phyloP scores from a whole-genome alignment of 1,284 basidiomycete species.

The Meira miltonrushii region DNA sequence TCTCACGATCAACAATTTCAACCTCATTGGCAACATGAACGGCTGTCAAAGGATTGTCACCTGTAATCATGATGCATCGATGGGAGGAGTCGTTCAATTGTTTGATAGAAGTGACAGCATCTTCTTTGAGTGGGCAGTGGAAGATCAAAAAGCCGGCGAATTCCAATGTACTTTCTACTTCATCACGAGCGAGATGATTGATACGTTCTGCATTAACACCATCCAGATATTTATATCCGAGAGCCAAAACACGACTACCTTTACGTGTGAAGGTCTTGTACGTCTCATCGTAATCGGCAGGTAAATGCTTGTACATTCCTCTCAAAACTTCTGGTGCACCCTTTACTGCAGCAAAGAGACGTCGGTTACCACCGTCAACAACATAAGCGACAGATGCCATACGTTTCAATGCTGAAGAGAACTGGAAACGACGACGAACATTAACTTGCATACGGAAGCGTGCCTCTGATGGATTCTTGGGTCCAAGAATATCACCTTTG shows the following conservation, averaged over 20 bases:
- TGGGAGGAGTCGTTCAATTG: constrained; percentile 50
- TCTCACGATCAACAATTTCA: constrained; percentile 50
- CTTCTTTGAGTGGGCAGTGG: constrained; percentile 52
- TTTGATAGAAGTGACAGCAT: constrained; percentile 42
- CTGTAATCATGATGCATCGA: constrained; percentile 52
- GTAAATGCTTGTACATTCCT: constrained; percentile 42
- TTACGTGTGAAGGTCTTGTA: constrained; percentile 50
- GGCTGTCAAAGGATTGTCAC: constrained; percentile 51
- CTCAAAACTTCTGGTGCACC: constrained; percentile 50
- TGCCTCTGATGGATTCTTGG: constrained; percentile 28
- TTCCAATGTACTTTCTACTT: constrained; percentile 38
- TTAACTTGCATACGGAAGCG: constrained; percentile 28
- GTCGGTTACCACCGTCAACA: constrained; percentile 21
- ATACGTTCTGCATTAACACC: constrained; percentile 24
- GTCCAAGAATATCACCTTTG: constrained; percentile 59
- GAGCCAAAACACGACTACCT: constrained; percentile 48
- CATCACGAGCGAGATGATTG: constrained; percentile 37
- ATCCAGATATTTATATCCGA: constrained; percentile 48
- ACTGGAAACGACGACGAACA: constrained; percentile 50
- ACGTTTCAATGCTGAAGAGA: constrained; percentile 50
- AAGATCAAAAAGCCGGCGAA: constrained; percentile 52
- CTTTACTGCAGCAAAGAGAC: constrained; percentile 44
- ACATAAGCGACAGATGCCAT: constrained; percentile 49
- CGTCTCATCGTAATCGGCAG: constrained; percentile 48
- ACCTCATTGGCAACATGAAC: constrained; percentile 49